Base-by-base conservation (phyloP, 192 early-diverging fungal species). In the Funneliformis geosporum region DNA sequence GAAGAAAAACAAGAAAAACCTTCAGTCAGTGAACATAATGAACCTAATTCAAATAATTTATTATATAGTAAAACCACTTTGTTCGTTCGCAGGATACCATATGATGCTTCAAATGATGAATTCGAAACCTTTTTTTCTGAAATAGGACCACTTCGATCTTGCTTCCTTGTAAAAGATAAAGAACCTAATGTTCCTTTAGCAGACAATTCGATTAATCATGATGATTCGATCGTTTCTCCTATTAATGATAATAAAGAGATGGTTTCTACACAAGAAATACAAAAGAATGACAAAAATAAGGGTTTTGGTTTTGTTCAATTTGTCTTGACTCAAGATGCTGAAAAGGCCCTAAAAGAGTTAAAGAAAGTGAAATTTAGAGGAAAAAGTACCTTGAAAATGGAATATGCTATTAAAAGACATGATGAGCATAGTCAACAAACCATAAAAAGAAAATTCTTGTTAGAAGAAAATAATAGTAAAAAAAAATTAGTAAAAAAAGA, bases 281-380 rank as follows among this genome's bases (percentile, higher is more conserved):
- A 33, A 33, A 33, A 33, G 33, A 33, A 33, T 33, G 66, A 65
- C 23, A 83, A 84, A 74, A 96, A 96, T 84, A 93, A 90, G 61
- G 97, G 97, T 8, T 98, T 90, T 85, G 97, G 97, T 21, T 99
- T 94, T 84, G 96, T 99, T 7, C 91, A 95, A 79, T 99, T 91
- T 81, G 93, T 91, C 3, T 69, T 95, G 42, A 83, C 86, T 28
- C 92, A 94, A 60, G 95, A 96, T 85, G 95, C 96, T 2, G 84
- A 89, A 39, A 86, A 89, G 33, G 97, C 97, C 2, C 70, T 99
- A 39, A 83, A 87, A 38, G 92, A 94, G 69, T 86, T 99, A 12
- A 89, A 92, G 60, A 87, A 92, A 42, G 84, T 80, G 14, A 92
- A 94, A 81, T 98, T 98, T 83, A 82, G 87, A 76, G 93, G 87